Evolutionary conservation across 495 filamentous ascomycete genomes (phyloP).

Genomic region (Neurospora tetrasperma): DNA sequence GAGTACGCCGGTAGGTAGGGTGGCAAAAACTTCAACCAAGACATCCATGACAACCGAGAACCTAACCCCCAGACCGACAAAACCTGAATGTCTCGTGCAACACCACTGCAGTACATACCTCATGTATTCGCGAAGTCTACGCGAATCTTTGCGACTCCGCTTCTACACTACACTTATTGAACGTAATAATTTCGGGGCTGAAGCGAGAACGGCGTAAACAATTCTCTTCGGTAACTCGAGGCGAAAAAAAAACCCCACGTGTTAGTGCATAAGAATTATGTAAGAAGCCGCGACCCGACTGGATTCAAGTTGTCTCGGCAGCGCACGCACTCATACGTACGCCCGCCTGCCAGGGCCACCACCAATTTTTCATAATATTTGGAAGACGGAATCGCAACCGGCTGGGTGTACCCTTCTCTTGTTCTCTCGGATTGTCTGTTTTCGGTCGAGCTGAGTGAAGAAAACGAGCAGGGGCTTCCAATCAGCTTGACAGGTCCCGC

Average conservation of each 20-base stretch:
- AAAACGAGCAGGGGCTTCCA: too few species aligned
- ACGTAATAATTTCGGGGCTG: background rate
- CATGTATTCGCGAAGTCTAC: background rate
- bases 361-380: background rate
- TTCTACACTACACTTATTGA: background rate
- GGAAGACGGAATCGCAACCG: background rate
- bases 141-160: background rate
- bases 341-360: background rate
- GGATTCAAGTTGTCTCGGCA: background rate
- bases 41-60: background rate
- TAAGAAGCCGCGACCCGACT: background rate
- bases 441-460: too few species aligned
- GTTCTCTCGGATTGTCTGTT: too few species aligned
- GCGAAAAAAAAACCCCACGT: background rate
- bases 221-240: background rate
- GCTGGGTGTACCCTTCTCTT: too few species aligned
- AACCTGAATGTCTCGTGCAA: background rate
- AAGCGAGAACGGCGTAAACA: background rate
- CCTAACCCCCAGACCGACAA: background rate
- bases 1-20: background rate
- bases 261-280: background rate
- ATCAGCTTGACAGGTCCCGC: background rate
- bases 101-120: background rate
- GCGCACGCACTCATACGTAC: background rate
- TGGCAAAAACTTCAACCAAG: background rate